A percentile compares a stretch with the other conserved stretches of the same genome.
These are phyloP conservation scores for Pyrus pyrifolia DNA, from an alignment of 306 rosid genomes.

Conservation along the genomic window DNA sequence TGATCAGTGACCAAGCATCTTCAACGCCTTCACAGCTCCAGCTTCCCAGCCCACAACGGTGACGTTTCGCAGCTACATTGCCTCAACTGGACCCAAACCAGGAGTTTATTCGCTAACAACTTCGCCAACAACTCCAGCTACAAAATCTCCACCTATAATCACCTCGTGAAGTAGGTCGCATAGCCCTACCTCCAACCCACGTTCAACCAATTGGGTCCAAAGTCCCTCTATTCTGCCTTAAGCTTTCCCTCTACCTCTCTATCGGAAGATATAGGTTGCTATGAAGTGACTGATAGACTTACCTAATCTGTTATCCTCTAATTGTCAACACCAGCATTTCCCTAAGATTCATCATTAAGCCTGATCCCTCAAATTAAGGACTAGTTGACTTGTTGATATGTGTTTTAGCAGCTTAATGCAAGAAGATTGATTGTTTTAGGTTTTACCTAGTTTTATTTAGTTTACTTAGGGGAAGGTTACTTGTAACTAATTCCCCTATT, in stretches of 20 bases:
- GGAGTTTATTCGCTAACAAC: slow-evolving; percentile 13
- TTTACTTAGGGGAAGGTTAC: too few species aligned
- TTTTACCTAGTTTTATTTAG: too few species aligned
- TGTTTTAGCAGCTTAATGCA: too few species aligned
- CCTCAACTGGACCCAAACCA: neutral
- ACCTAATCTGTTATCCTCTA: too few species aligned
- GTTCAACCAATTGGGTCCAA: slow-evolving; percentile 34
- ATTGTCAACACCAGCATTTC: too few species aligned
- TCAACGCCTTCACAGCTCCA: slow-evolving; percentile 20
- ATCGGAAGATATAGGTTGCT: too few species aligned
- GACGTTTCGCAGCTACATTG: neutral
- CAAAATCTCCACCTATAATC: slow-evolving; percentile 53
- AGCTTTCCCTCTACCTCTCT: slow-evolving; percentile 5
- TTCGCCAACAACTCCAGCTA: slow-evolving; percentile 23
- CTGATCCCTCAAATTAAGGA: too few species aligned
- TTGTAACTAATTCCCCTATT: too few species aligned
- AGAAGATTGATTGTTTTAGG: too few species aligned
- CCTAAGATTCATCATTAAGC: too few species aligned
- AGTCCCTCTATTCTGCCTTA: slow-evolving; percentile 27
- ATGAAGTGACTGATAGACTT: too few species aligned
- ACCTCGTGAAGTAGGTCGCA: slow-evolving; percentile 85
- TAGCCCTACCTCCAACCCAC: slow-evolving; percentile 89
- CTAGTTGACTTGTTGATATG: too few species aligned
- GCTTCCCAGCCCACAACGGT: slow-evolving; percentile 23
- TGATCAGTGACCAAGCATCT: slow-evolving; percentile 1